These are phyloP conservation scores for Penicillium goetzii DNA, from an alignment of 495 filamentous ascomycete genomes.

Conservation along the genomic window DNA sequence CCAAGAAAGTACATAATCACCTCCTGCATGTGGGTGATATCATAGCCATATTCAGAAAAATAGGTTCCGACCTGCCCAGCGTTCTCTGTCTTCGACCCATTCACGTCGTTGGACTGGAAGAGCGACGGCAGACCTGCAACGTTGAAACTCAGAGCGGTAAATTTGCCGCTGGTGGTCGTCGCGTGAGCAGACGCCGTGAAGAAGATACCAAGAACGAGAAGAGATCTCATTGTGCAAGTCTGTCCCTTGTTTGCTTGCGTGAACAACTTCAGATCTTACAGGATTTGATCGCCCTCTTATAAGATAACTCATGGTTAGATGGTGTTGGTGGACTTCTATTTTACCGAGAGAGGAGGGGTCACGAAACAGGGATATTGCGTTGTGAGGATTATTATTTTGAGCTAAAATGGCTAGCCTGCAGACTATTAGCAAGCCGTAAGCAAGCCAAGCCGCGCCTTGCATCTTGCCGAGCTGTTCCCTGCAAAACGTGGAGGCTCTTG, in stretches of 20 bases:
- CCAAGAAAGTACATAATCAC: conserved; percentile 21
- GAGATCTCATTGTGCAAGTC: conserved; percentile 11
- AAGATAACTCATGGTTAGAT: neutral
- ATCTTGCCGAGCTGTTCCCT: neutral
- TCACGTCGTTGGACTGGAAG: conserved; percentile 55
- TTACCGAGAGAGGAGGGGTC: neutral
- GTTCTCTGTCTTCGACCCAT: conserved; percentile 58
- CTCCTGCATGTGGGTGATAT: conserved; percentile 66
- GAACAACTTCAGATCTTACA: neutral
- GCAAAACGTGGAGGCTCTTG: neutral
- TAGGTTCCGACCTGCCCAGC: conserved; percentile 50
- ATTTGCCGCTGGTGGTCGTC: conserved; percentile 31
- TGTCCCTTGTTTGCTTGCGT: neutral
- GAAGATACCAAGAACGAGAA: conserved; percentile 4
- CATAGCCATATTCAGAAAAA: conserved; percentile 56
- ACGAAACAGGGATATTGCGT: neutral
- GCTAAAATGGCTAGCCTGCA: conserved; percentile 5
- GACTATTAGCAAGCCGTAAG: conserved; percentile 1
- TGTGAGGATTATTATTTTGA: neutral
- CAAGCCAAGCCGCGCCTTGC: neutral
- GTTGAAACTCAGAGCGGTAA: conserved; percentile 61
- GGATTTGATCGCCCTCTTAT: conserved; percentile 2
- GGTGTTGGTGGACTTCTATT: conserved; percentile 2
- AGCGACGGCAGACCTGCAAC: conserved; percentile 62
- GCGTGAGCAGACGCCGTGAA: conserved; percentile 17